A percentile compares a stretch with the other conserved stretches of the same genome.
Evolutionary conservation across 208 protist genomes (phyloP).

Genomic region (Leishmania turanica): DNA sequence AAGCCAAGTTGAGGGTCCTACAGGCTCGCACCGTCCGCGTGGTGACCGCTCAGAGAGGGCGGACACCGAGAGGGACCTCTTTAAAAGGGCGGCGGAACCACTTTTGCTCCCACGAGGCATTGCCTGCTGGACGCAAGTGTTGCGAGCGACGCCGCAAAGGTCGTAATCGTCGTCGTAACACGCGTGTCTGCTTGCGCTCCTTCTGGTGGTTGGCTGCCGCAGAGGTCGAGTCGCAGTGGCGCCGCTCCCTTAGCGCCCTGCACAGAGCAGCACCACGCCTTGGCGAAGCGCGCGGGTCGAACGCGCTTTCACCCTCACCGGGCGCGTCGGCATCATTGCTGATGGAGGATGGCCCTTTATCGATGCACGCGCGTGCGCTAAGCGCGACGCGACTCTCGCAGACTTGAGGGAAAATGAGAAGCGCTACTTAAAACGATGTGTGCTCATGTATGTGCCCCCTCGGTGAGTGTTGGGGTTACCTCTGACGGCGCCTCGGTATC

Average conservation of each 20-base stretch:
- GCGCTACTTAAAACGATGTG: background rate
- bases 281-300: background rate
- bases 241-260: conserved; percentile 10
- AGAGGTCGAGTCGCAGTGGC: conserved; percentile 25
- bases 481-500: background rate
- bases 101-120: background rate
- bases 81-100: background rate
- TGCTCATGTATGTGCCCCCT: background rate
- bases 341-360: conserved; percentile 6
- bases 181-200: conserved; percentile 13
- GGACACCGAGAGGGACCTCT: background rate
- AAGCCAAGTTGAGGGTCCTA: conserved; percentile 37
- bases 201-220: conserved; percentile 32
- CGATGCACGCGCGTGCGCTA: conserved; percentile 17
- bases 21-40: conserved; percentile 1
- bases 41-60: background rate
- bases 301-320: background rate
- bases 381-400: conserved; percentile 8
- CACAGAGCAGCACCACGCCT: background rate
- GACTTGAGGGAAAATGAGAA: background rate
- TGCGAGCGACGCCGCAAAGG: background rate
- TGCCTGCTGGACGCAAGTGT: background rate
- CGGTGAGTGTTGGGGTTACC: background rate
- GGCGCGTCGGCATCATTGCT: conserved; percentile 5
- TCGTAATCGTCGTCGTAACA: background rate